phyloP scores from a whole-genome alignment of 768 basidiomycete species.

The Mycena floridula region DNA sequence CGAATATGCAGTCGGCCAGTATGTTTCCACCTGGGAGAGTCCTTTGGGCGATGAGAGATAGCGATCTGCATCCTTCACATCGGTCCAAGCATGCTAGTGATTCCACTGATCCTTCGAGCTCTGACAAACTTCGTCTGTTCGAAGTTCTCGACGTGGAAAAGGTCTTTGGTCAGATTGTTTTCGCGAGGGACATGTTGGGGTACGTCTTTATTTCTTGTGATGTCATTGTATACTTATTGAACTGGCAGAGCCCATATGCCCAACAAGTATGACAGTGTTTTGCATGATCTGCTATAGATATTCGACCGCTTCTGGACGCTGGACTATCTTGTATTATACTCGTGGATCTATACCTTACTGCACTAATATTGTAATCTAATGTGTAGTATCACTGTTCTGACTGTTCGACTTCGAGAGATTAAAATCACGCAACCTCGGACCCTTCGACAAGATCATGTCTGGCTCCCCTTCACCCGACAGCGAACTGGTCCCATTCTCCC shows the following conservation, averaged over 20 bases:
- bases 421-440: too few relatives aligned
- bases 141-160: conserved; percentile 72
- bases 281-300: conserved; percentile 59
- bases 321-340: background rate
- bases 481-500: too few relatives aligned
- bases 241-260: conserved; percentile 62
- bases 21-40: conserved; percentile 76
- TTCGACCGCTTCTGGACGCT: too few relatives aligned
- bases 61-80: conserved; percentile 59
- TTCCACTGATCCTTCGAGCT: conserved; percentile 15
- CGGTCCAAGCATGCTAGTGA: conserved; percentile 29
- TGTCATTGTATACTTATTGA: background rate
- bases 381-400: too few relatives aligned
- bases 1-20: conserved; percentile 70
- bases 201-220: conserved; percentile 22
- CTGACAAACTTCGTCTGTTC: conserved; percentile 63
- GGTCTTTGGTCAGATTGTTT: conserved; percentile 77
- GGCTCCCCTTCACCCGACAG: too few relatives aligned
- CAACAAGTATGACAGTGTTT: conserved; percentile 70
- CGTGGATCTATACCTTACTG: background rate
- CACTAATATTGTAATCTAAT: too few relatives aligned
- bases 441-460: too few relatives aligned
- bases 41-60: conserved; percentile 73
- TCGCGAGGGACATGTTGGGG: conserved; percentile 81
- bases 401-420: too few relatives aligned